Conservation (phyloP, 2,329 filamentous ascomycete species). For the Metarhizium humberi region DNA sequence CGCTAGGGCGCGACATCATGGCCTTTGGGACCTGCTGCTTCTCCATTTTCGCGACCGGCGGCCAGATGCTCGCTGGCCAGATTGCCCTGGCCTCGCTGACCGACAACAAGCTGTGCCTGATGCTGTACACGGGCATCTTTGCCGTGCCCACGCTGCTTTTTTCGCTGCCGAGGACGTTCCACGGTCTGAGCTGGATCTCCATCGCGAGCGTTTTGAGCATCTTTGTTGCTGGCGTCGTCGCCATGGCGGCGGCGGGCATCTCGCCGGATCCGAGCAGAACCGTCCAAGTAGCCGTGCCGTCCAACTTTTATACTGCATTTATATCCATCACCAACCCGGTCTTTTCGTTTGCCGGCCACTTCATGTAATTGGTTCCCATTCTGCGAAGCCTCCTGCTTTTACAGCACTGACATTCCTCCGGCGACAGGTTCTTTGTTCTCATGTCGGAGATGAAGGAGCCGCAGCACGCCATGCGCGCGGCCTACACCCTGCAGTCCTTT, state of each 20-base stretch:
- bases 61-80: slow-evolving; percentile 41
- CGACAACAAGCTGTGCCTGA: slow-evolving; percentile 35
- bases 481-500: slow-evolving; percentile 37
- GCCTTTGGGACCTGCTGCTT: slow-evolving; percentile 40
- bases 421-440: slow-evolving; percentile 36
- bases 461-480: slow-evolving; percentile 40
- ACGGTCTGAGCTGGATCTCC: slow-evolving; percentile 37
- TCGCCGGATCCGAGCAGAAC: slow-evolving; percentile 26
- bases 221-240: slow-evolving; percentile 38
- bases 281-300: slow-evolving; percentile 27
- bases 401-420: neutral
- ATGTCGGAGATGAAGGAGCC: slow-evolving; percentile 44
- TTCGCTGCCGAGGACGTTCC: slow-evolving; percentile 39
- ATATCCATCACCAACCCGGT: slow-evolving; percentile 34
- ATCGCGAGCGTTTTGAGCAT: slow-evolving; percentile 36
- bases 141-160: slow-evolving; percentile 35
- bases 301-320: slow-evolving; percentile 21
- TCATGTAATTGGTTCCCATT: slow-evolving; percentile 23
- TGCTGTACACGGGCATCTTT: slow-evolving; percentile 42
- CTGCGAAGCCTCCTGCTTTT: neutral
- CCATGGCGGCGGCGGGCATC: slow-evolving; percentile 38
- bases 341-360: slow-evolving; percentile 42
- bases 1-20: slow-evolving; percentile 38
- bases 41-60: slow-evolving; percentile 39
- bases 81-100: slow-evolving; percentile 37